These are phyloP conservation scores for Alternaria rosae DNA, from an alignment of 2,329 filamentous ascomycete genomes.

Conservation along the genomic window DNA sequence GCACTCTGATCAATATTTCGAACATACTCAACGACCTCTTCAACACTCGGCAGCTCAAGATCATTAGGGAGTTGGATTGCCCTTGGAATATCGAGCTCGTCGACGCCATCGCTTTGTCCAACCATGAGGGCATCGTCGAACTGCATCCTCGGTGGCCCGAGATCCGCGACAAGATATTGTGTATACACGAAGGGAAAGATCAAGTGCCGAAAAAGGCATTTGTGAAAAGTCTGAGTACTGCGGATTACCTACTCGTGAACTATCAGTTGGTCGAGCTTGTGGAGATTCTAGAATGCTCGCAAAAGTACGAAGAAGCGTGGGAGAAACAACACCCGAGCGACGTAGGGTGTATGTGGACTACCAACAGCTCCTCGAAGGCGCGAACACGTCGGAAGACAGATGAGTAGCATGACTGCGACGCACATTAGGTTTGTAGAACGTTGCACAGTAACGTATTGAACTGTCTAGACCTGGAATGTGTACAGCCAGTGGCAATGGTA, in stretches of 20 bases:
- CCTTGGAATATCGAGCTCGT: not conserved
- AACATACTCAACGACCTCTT: not conserved
- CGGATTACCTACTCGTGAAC: not conserved
- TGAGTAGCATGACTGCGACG: not conserved
- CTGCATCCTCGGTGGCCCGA: not conserved
- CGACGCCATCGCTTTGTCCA: not conserved
- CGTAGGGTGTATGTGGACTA: not conserved
- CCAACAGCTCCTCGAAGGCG: not conserved
- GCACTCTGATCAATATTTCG: not conserved
- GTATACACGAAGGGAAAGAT: not conserved
- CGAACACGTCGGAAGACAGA: not conserved
- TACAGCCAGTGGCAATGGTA: not conserved
- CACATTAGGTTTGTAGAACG: rapidly evolving
- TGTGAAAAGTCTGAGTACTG: not conserved
- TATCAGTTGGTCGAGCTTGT: not conserved
- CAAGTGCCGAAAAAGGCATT: not conserved
- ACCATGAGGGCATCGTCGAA: not conserved
- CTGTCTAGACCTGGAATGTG: not conserved
- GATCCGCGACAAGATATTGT: not conserved
- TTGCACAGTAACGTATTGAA: not conserved
- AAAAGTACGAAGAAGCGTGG: not conserved
- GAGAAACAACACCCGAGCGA: not conserved
- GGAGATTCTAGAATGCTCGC: not conserved
- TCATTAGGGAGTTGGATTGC: not conserved
- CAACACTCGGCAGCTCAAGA: not conserved